Base-by-base conservation (phyloP, 1,139 yeast species). In the Casaregolazyma lundiana region DNA sequence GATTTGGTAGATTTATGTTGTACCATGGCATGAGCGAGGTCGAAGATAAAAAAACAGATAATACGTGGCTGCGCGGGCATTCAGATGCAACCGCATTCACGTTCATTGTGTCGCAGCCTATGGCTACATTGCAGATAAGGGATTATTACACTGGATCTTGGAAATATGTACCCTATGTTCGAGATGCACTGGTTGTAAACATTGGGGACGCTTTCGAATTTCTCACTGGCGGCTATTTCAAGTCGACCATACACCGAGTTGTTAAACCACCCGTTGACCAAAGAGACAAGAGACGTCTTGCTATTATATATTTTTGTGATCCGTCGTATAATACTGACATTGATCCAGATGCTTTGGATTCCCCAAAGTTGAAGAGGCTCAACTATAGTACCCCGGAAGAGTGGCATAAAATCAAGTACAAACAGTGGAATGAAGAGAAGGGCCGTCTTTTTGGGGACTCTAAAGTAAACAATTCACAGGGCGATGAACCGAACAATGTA, bases 401-500 rank as follows among this genome's bases (percentile, higher is more conserved):
- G 41, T 69, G 75, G 74, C 69, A 69, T 7, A 64, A 62, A 44
- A 66, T 69, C 43, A 59, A 62, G 11, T 68, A 66, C 44, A 53
- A 51, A 4, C 53, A 67, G 22, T 72, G 76, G 76, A 69, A 69
- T 47, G 64, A 68, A 22, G 69, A 66, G 46, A 72, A 72, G 51
- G 72, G 73, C 3, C 59, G 71, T 41, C 60, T 71, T 21, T 68
- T 72, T 50, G 76, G 76, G 20, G 65, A 68, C 48, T 50, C 53
- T 34, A 58, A 58, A 39, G 44, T 63, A 37, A 62, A 63, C 46
- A 49, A 50, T 30, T 58, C 56, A 19, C 53, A 59, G 22, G 69
- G 72, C 4, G 76, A 70, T 15, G 72, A 69, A 44, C 73, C 73
- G 4, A 65, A 64, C 29, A 53, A 65, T 29, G 72, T 69, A 2